These are phyloP conservation scores for Penicillium cinerascens DNA, from an alignment of 495 filamentous ascomycete species.

Conservation along the genomic window DNA sequence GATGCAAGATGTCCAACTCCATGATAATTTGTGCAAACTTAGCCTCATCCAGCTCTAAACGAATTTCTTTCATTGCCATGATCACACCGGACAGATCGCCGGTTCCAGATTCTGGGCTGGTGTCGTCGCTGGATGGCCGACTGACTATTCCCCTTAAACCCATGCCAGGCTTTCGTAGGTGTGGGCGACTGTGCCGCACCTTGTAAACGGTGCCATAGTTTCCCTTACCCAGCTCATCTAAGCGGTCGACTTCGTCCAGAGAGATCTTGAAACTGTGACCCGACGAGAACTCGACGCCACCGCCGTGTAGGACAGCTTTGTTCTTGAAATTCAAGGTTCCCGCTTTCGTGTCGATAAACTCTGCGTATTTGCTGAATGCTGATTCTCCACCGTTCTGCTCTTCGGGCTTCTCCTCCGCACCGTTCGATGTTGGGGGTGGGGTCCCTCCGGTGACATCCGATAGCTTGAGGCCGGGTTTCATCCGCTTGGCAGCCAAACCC, in stretches of 20 bases:
- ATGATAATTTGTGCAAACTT: slow-evolving; percentile 98
- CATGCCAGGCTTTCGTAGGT: slow-evolving; percentile 72
- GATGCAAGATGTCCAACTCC: slow-evolving; percentile 94
- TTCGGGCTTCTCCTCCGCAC: slow-evolving; percentile 13
- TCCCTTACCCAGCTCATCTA: slow-evolving; percentile 95
- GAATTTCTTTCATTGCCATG: slow-evolving; percentile 99
- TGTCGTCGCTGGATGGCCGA: slow-evolving; percentile 32
- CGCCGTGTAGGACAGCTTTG: slow-evolving; percentile 82
- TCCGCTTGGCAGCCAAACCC: slow-evolving; percentile 52
- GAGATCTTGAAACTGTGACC: slow-evolving; percentile 92
- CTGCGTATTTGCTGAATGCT: slow-evolving; percentile 84
- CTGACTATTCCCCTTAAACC: slow-evolving; percentile 64
- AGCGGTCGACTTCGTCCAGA: slow-evolving; percentile 87
- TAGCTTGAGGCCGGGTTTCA: slow-evolving; percentile 49
- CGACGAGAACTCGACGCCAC: slow-evolving; percentile 86
- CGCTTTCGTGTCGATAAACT: slow-evolving; percentile 87
- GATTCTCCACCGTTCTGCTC: slow-evolving; percentile 46
- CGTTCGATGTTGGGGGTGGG: slow-evolving; percentile 17
- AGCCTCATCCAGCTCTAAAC: slow-evolving; percentile 92
- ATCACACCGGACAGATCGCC: slow-evolving; percentile 60
- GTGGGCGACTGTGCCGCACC: slow-evolving; percentile 79
- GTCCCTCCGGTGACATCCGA: slow-evolving; percentile 45
- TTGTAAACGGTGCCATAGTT: slow-evolving; percentile 99
- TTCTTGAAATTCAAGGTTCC: slow-evolving; percentile 91
- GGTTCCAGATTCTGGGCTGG: slow-evolving; percentile 12